These are phyloP conservation scores for Pelargonium fulgidum DNA, from an alignment of 441 rosid genomes.

Conservation along the genomic window DNA sequence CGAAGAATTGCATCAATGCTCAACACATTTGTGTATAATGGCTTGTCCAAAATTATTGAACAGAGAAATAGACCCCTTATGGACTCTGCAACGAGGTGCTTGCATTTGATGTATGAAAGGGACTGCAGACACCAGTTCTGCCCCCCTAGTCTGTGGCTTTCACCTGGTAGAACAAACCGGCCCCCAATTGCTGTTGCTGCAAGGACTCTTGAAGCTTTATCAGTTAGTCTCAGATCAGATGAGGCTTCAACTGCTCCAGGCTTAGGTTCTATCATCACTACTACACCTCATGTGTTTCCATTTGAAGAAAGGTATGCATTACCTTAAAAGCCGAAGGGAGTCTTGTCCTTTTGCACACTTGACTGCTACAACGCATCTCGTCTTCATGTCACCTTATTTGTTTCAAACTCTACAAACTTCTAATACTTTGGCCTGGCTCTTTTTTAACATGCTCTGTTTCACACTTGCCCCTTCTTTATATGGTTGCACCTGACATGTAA, in stretches of 20 bases:
- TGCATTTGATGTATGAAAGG: constrained; percentile 94
- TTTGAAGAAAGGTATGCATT: constrained; percentile 83
- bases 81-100: constrained; percentile 86
- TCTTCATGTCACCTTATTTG: not conserved
- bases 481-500: not conserved
- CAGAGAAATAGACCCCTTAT: constrained; percentile 55
- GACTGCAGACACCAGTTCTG: constrained; percentile 92
- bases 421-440: not conserved
- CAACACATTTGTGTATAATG: constrained; percentile 83
- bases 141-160: constrained; percentile 85
- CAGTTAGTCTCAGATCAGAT: constrained; percentile 39
- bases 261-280: constrained; percentile 67
- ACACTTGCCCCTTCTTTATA: not conserved
- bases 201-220: constrained; percentile 69
- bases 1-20: constrained; percentile 71
- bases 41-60: constrained; percentile 43
- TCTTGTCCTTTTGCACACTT: not conserved
- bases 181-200: constrained; percentile 92
- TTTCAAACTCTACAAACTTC: not conserved
- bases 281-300: constrained; percentile 86
- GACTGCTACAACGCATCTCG: constrained; percentile 9
- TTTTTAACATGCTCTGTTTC: not conserved
- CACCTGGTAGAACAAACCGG: constrained; percentile 75
- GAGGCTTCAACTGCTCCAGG: constrained; percentile 44
- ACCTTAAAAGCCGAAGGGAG: constrained; percentile 7